Evolutionary conservation across 2,329 filamentous ascomycete genomes (phyloP).

Genomic region (Aspergillus uvarum): DNA sequence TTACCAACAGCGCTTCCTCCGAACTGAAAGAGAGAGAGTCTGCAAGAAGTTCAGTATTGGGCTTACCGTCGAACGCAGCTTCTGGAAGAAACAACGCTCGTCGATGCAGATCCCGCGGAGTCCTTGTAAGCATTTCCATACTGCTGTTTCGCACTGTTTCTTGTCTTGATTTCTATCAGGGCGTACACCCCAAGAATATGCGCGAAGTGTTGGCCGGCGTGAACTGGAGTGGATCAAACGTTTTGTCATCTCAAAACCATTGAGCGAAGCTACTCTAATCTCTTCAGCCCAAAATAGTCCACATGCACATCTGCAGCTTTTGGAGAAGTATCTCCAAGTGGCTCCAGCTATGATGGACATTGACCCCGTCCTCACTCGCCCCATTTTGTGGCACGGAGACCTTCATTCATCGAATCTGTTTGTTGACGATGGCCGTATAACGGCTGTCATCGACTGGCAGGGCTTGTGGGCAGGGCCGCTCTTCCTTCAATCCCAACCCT

Average conservation of each 20-base stretch:
- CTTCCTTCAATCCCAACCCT: slow-evolving; percentile 21
- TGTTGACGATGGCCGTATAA: slow-evolving; percentile 33
- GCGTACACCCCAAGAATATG: slow-evolving; percentile 13
- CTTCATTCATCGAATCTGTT: slow-evolving; percentile 44
- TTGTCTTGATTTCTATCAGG: slow-evolving; percentile 21
- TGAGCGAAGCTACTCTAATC: slow-evolving; percentile 20
- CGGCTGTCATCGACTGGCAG: slow-evolving; percentile 46
- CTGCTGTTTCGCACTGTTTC: background rate
- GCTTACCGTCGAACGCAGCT: slow-evolving; percentile 33
- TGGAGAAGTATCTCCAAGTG: slow-evolving; percentile 34
- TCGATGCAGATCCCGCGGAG: slow-evolving; percentile 39
- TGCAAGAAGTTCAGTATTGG: slow-evolving; percentile 38
- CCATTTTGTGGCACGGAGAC: slow-evolving; percentile 43
- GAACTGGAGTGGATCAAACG: slow-evolving; percentile 36
- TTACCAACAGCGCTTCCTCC: slow-evolving; percentile 24
- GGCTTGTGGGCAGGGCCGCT: slow-evolving; percentile 30
- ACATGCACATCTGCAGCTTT: slow-evolving; percentile 30
- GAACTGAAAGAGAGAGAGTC: slow-evolving; percentile 32
- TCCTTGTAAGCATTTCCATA: slow-evolving; percentile 34
- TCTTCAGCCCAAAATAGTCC: slow-evolving; percentile 29
- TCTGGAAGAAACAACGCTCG: slow-evolving; percentile 37
- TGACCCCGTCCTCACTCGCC: slow-evolving; percentile 22
- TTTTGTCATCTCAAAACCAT: slow-evolving; percentile 24
- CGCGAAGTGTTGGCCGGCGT: slow-evolving; percentile 27
- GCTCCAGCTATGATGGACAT: slow-evolving; percentile 29